Evolutionary conservation across 2,329 filamentous ascomycete species (phyloP).

Genomic region (Talaromyces rugulosus): DNA sequence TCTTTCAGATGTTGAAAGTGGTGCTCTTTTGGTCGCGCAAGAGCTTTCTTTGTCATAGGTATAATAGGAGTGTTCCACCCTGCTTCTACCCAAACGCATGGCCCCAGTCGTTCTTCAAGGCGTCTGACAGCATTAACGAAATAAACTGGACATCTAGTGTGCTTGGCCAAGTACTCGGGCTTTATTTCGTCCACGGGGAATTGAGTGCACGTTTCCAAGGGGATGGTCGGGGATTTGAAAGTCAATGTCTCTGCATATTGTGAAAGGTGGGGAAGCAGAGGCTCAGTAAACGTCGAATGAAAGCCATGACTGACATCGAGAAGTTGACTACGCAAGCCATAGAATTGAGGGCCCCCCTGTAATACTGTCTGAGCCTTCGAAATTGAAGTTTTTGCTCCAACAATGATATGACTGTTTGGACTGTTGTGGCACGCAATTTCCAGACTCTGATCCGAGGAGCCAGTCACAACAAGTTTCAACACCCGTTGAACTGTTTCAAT

Average conservation of each 20-base stretch:
- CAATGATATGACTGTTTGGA: slow-evolving; percentile 39
- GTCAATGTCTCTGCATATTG: slow-evolving; percentile 22
- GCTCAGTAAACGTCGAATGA: slow-evolving; percentile 42
- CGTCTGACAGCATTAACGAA: slow-evolving; percentile 39
- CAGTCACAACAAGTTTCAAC: background rate
- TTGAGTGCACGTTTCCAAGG: background rate
- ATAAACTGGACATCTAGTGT: background rate
- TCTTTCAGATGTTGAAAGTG: background rate
- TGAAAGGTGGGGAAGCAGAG: slow-evolving; percentile 24
- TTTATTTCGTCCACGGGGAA: background rate
- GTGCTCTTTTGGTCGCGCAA: background rate
- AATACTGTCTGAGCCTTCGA: slow-evolving; percentile 7
- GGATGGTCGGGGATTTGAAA: slow-evolving; percentile 24
- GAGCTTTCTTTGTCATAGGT: background rate
- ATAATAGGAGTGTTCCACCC: slow-evolving; percentile 35
- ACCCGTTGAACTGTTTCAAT: slow-evolving; percentile 17
- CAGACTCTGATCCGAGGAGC: background rate
- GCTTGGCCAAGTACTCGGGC: background rate
- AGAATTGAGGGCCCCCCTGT: background rate
- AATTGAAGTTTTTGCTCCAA: slow-evolving; percentile 25
- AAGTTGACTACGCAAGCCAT: slow-evolving; percentile 27
- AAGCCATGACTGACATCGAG: slow-evolving; percentile 47
- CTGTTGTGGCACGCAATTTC: slow-evolving; percentile 49
- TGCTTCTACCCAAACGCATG: slow-evolving; percentile 39
- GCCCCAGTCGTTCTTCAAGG: slow-evolving; percentile 24